phyloP scores from a whole-genome alignment of 2,329 filamentous ascomycete species.

The Trichoderma sp. region DNA sequence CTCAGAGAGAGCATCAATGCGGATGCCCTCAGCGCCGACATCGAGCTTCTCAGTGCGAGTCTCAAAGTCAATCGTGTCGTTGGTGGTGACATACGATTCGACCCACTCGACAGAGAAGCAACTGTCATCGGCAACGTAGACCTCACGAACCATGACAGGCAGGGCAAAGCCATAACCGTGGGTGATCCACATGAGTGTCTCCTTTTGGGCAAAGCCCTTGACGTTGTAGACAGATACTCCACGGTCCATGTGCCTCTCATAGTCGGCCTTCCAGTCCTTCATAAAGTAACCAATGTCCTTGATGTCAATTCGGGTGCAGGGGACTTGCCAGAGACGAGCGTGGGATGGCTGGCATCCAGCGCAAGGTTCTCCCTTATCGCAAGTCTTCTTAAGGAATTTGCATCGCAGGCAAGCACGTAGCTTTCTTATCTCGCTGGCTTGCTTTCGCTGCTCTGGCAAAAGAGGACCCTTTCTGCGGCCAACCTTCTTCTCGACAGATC shows the following conservation, averaged over 20 bases:
- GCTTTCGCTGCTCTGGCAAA: constrained; percentile 89
- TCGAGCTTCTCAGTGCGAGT: constrained; percentile 85
- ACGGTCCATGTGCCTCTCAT: constrained; percentile 82
- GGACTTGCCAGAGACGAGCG: constrained; percentile 93
- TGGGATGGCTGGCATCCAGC: constrained; percentile 94
- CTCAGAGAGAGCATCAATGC: constrained; percentile 74
- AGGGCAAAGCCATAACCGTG: constrained; percentile 94
- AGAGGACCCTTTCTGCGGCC: constrained; percentile 87
- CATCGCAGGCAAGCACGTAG: constrained; percentile 89
- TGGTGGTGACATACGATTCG: constrained; percentile 67
- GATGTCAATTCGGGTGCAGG: constrained; percentile 96
- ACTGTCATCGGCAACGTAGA: constrained; percentile 86
- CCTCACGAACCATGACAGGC: constrained; percentile 89
- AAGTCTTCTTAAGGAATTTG: constrained; percentile 99
- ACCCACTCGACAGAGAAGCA: constrained; percentile 95
- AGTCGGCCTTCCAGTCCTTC: constrained; percentile 99
- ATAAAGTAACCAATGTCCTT: constrained; percentile 98
- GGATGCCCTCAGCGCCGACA: constrained; percentile 85
- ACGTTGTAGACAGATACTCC: constrained; percentile 93
- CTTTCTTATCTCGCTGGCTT: constrained; percentile 95
- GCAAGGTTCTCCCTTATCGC: constrained; percentile 95
- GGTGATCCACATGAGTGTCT: constrained; percentile 82
- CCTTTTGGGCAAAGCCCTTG: constrained; percentile 72
- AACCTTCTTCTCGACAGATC: constrained; percentile 81
- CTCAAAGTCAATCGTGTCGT: constrained; percentile 77